Evolutionary conservation across 2,329 filamentous ascomycete genomes (phyloP).

Genomic region (Ophiocordyceps camponoti-saundersi): DNA sequence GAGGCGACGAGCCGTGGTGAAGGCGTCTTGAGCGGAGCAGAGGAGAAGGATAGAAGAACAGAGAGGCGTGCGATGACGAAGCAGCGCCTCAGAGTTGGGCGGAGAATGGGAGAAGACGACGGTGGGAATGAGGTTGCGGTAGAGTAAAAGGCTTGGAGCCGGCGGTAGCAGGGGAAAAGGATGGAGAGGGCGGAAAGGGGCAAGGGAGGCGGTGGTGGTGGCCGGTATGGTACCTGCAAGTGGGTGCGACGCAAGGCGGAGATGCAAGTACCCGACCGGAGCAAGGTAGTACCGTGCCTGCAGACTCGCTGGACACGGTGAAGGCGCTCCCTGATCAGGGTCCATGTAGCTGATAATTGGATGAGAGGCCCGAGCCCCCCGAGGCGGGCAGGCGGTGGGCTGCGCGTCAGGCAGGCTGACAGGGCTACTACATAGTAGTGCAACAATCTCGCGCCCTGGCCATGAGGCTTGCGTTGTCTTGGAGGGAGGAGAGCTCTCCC

Average conservation of each 20-base stretch:
- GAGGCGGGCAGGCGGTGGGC: background rate
- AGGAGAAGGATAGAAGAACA: background rate
- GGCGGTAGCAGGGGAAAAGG: constrained; percentile 2
- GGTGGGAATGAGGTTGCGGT: constrained; percentile 4
- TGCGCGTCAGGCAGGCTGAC: background rate
- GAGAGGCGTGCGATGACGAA: constrained; percentile 1
- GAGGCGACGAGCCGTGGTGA: background rate
- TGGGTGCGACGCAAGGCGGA: background rate
- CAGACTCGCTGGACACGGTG: background rate
- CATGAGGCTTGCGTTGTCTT: background rate
- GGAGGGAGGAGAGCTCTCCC: background rate
- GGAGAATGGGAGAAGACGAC: constrained; percentile 3
- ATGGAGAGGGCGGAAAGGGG: constrained; percentile 1
- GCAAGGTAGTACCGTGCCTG: background rate
- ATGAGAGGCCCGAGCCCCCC: background rate
- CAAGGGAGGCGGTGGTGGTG: constrained; percentile 1
- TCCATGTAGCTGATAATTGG: background rate
- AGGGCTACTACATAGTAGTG: background rate
- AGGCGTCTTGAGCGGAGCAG: background rate
- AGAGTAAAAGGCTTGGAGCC: constrained; percentile 1
- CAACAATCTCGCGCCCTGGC: background rate
- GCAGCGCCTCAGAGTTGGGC: constrained; percentile 1
- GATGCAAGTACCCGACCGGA: background rate
- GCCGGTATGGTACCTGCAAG: background rate
- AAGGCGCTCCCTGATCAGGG: background rate